Conservation (phyloP, 2,329 filamentous ascomycete species). For the Cercospora sp. region DNA sequence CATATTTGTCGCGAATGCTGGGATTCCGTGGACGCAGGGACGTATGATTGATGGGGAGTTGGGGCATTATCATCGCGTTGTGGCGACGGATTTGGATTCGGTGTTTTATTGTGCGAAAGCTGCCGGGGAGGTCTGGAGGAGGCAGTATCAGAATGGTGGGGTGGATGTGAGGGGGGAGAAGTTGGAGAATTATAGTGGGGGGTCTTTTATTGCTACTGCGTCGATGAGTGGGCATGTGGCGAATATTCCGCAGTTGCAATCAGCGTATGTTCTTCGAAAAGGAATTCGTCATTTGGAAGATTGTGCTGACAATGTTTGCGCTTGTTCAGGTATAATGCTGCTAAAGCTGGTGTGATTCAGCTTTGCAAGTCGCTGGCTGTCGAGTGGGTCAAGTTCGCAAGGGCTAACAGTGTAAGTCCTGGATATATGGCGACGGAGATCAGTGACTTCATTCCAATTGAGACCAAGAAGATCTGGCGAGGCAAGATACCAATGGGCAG, state of each 20-base stretch:
- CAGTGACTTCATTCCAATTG: slow-evolving; percentile 45
- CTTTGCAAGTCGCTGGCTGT: slow-evolving; percentile 58
- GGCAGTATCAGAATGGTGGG: slow-evolving; percentile 66
- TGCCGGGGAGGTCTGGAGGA: slow-evolving; percentile 68
- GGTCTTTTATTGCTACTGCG: slow-evolving; percentile 53
- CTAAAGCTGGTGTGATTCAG: slow-evolving; percentile 59
- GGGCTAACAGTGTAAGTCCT: slow-evolving; percentile 57
- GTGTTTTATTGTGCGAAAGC: slow-evolving; percentile 48
- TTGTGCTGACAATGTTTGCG: neutral
- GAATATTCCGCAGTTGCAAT: slow-evolving; percentile 53
- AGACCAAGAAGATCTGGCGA: slow-evolving; percentile 50
- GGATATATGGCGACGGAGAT: slow-evolving; percentile 60
- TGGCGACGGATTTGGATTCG: slow-evolving; percentile 66
- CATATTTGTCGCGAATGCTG: slow-evolving; percentile 77
- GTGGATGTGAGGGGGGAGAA: slow-evolving; percentile 51
- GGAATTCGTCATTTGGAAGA: neutral
- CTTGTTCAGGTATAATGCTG: slow-evolving; percentile 40
- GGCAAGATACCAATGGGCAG: slow-evolving; percentile 54
- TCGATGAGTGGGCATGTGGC: slow-evolving; percentile 40
- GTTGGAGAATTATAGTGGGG: slow-evolving; percentile 46
- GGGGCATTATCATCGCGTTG: slow-evolving; percentile 66
- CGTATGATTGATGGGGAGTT: slow-evolving; percentile 65
- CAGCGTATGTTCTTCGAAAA: slow-evolving; percentile 37
- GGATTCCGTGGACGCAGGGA: slow-evolving; percentile 70
- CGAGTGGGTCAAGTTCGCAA: slow-evolving; percentile 58